Evolutionary conservation across 305 asterid genomes (phyloP).

Genomic region (Solanum chacoense): DNA sequence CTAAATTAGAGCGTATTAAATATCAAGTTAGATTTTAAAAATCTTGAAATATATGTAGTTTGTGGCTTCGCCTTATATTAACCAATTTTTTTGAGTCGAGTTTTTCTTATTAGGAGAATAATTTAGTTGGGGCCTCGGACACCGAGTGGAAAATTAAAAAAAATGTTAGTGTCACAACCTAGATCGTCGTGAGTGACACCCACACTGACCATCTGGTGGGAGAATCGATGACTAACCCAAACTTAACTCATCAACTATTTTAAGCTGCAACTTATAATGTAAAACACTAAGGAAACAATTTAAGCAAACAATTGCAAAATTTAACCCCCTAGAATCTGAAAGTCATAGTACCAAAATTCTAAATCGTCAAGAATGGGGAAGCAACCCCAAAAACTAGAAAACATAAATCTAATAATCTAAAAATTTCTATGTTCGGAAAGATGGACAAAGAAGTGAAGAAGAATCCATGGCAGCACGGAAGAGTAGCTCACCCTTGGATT

Average conservation of each 20-base stretch:
- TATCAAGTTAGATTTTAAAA: not conserved
- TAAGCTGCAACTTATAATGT: not conserved
- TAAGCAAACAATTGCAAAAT: not conserved
- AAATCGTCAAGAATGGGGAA: not conserved
- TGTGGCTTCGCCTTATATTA: not conserved
- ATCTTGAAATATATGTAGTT: not conserved
- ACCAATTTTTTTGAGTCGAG: not conserved
- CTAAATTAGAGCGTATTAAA: not conserved
- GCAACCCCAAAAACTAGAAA: not conserved
- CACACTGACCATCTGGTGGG: not conserved
- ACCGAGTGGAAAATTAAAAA: not conserved
- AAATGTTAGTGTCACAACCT: not conserved
- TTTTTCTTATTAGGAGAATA: not conserved
- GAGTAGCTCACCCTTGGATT: not conserved
- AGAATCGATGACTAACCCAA: not conserved
- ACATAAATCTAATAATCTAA: not conserved
- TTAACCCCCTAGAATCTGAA: not conserved
- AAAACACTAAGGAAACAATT: not conserved
- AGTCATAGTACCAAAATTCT: not conserved
- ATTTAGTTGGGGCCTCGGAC: not conserved
- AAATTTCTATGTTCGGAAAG: too few species aligned
- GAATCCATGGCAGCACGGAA: not conserved
- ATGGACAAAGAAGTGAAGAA: not conserved
- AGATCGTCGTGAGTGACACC: not conserved
- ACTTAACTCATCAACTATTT: not conserved